Evolutionary conservation across 306 rosid genomes (phyloP).

Genomic region (Delonix regia): DNA sequence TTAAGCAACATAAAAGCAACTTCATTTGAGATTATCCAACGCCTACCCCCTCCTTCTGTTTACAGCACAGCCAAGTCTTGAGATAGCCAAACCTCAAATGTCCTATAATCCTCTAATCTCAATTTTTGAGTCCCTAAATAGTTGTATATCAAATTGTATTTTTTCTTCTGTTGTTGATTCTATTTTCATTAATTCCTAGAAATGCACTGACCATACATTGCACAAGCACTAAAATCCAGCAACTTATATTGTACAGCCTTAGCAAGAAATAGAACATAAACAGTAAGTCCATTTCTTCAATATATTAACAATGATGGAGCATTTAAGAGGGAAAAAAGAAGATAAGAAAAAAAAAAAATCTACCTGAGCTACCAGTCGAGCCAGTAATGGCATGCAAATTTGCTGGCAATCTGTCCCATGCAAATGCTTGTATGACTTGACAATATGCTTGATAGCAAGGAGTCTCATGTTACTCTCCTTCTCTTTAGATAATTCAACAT

Average conservation of each 20-base stretch:
- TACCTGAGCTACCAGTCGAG: conserved; percentile 97
- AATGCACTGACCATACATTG: too few relatives aligned
- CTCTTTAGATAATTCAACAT: conserved; percentile 68
- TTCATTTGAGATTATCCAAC: neutral
- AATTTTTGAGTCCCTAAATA: too few relatives aligned
- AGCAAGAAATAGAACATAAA: conserved; percentile 14
- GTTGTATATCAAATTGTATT: too few relatives aligned
- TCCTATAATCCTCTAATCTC: neutral
- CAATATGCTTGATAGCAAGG: conserved; percentile 69
- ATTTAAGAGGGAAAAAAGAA: too few relatives aligned
- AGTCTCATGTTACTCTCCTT: conserved; percentile 62
- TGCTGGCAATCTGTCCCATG: conserved; percentile 63
- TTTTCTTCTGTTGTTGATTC: too few relatives aligned
- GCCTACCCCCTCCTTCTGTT: neutral
- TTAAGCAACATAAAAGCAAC: neutral
- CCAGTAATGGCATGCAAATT: conserved; percentile 76
- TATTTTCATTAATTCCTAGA: too few relatives aligned
- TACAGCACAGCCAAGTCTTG: neutral
- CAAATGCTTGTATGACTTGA: conserved; percentile 66
- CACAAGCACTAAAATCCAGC: neutral
- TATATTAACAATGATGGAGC: conserved; percentile 13
- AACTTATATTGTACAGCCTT: neutral
- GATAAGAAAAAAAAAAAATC: neutral
- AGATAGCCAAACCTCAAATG: conserved; percentile 17
- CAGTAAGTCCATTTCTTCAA: neutral